Evolutionary conservation across 2,329 filamentous ascomycete species (phyloP).

Genomic region (Penicillium sp.): DNA sequence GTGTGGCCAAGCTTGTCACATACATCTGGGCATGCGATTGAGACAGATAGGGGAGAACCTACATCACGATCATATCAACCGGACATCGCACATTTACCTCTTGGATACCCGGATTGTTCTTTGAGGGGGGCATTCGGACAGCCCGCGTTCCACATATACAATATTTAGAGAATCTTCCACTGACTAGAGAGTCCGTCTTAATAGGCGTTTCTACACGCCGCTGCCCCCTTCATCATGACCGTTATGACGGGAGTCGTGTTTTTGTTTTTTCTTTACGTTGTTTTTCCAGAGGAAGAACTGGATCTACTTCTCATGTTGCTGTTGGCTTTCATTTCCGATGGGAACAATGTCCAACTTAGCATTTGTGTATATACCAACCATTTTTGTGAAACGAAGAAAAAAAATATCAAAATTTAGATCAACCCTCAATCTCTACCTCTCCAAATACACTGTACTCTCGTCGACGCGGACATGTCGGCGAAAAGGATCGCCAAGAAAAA

Average conservation of each 20-base stretch:
- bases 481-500: no score
- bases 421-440: not conserved
- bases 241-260: slow-evolving; percentile 21
- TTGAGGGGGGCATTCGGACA: slow-evolving; percentile 9
- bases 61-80: slow-evolving; percentile 3
- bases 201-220: slow-evolving; percentile 15
- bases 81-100: slow-evolving; percentile 6
- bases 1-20: not conserved
- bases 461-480: no score
- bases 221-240: slow-evolving; percentile 19
- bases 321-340: not conserved
- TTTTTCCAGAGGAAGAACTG: slow-evolving; percentile 17
- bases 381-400: slow-evolving; percentile 13
- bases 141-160: slow-evolving; percentile 18
- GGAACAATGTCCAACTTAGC: slow-evolving; percentile 3
- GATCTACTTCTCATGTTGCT: slow-evolving; percentile 6
- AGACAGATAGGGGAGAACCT: not conserved
- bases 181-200: slow-evolving; percentile 19
- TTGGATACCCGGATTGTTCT: slow-evolving; percentile 6
- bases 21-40: not conserved
- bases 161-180: slow-evolving; percentile 20
- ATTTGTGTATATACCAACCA: slow-evolving; percentile 19
- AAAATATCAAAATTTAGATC: slow-evolving; percentile 10
- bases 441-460: not conserved
- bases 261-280: no score